phyloP scores from a whole-genome alignment of 2,329 filamentous ascomycete species.

The Colletotrichum tropicicola region DNA sequence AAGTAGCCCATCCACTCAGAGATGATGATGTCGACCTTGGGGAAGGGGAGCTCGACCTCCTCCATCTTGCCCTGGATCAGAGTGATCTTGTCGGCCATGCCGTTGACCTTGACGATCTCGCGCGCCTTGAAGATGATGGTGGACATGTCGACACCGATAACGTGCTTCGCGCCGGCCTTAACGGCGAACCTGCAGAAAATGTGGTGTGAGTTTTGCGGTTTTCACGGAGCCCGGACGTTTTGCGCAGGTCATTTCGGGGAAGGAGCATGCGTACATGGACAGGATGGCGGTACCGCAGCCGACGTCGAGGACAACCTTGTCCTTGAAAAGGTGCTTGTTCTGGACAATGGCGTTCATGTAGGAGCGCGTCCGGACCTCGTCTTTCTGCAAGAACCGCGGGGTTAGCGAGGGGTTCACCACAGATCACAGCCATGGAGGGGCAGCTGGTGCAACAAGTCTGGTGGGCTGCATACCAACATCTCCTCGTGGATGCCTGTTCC shows the following conservation, averaged over 20 bases:
- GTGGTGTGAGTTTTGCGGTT: not conserved
- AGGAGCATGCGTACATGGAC: conserved; percentile 84
- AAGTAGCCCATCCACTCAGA: conserved; percentile 99
- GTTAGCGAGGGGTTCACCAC: conserved; percentile 1
- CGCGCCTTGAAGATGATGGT: conserved; percentile 99
- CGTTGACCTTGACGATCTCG: conserved; percentile 93
- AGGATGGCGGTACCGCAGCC: conserved; percentile 98
- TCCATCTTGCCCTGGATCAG: conserved; percentile 99
- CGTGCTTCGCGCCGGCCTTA: conserved; percentile 95
- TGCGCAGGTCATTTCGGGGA: not conserved
- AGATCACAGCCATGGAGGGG: not conserved
- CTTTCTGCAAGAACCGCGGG: conserved; percentile 72
- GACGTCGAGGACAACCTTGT: conserved; percentile 89
- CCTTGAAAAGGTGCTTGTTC: conserved; percentile 93
- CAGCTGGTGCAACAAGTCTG: conserved; percentile 19
- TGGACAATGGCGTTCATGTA: conserved; percentile 98
- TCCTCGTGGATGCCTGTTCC: conserved; percentile 89
- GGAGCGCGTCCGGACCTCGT: conserved; percentile 94
- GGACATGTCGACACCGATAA: conserved; percentile 99
- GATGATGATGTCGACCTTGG: conserved; percentile 99
- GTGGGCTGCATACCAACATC: conserved; percentile 80
- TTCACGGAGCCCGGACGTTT: not conserved
- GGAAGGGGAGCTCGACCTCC: conserved; percentile 91
- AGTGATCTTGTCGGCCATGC: conserved; percentile 95
- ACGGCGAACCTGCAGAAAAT: conserved; percentile 87